Conservation (phyloP, 192 early-diverging fungal species). For the Helicostylum pulchrum region DNA sequence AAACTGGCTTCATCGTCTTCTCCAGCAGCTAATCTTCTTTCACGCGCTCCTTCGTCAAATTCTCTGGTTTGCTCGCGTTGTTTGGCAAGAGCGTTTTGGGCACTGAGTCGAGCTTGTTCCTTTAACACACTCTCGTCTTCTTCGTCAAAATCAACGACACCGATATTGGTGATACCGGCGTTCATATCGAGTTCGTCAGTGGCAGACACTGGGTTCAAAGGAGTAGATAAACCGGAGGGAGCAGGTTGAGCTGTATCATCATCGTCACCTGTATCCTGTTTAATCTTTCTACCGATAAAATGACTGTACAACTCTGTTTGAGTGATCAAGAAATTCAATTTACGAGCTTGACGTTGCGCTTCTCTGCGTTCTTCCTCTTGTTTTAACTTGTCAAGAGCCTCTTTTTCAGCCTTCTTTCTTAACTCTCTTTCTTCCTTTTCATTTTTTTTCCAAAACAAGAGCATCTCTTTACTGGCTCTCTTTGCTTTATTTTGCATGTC, state of each 20-base stretch:
- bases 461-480: slow-evolving; percentile 70
- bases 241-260: slow-evolving; percentile 25
- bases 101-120: slow-evolving; percentile 68
- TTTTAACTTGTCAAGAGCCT: slow-evolving; percentile 72
- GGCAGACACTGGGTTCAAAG: neutral
- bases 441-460: slow-evolving; percentile 89
- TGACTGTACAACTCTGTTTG: slow-evolving; percentile 92
- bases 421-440: slow-evolving; percentile 88
- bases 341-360: slow-evolving; percentile 76
- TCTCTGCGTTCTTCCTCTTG: slow-evolving; percentile 84
- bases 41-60: slow-evolving; percentile 60
- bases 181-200: slow-evolving; percentile 12
- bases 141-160: slow-evolving; percentile 75
- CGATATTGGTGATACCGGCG: slow-evolving; percentile 31
- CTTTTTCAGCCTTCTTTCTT: slow-evolving; percentile 84
- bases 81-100: slow-evolving; percentile 72
- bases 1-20: slow-evolving; percentile 35
- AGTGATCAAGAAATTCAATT: slow-evolving; percentile 89
- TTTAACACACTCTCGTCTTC: slow-evolving; percentile 68
- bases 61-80: slow-evolving; percentile 62
- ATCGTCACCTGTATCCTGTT: slow-evolving; percentile 33
- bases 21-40: slow-evolving; percentile 35
- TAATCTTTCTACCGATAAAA: slow-evolving; percentile 84
- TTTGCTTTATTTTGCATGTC: slow-evolving; percentile 62
- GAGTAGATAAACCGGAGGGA: slow-evolving; percentile 15